phyloP scores from a whole-genome alignment of 495 filamentous ascomycete species.

The Hypomontagnella monticulosa region DNA sequence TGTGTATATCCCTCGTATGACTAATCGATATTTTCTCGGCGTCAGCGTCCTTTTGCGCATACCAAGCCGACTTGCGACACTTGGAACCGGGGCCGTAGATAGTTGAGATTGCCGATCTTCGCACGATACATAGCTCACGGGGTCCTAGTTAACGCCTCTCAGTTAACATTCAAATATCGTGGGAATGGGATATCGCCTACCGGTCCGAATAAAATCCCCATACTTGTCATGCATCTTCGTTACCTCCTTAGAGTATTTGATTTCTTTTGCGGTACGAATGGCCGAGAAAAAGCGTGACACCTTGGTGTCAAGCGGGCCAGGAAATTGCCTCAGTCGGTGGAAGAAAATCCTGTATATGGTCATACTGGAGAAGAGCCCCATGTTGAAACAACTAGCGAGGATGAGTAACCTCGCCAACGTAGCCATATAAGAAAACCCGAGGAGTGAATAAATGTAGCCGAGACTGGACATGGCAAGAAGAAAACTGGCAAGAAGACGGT shows the following conservation, averaged over 20 bases:
- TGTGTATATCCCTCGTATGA: constrained; percentile 33
- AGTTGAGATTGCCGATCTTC: constrained; percentile 43
- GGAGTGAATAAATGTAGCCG: neutral
- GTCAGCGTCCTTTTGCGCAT: constrained; percentile 40
- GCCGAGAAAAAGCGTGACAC: constrained; percentile 51
- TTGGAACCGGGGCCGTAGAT: constrained; percentile 49
- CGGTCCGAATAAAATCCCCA: constrained; percentile 54
- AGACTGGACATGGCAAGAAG: neutral
- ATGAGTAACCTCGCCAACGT: neutral
- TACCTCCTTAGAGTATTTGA: constrained; percentile 46
- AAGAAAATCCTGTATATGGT: constrained; percentile 57
- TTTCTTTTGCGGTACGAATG: constrained; percentile 20
- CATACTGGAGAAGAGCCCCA: constrained; percentile 54
- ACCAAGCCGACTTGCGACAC: constrained; percentile 52
- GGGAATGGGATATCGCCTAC: constrained; percentile 9
- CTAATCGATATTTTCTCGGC: constrained; percentile 42
- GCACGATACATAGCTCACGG: constrained; percentile 49
- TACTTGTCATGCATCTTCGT: constrained; percentile 47
- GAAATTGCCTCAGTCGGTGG: constrained; percentile 56
- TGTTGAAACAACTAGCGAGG: constrained; percentile 8
- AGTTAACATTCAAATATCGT: neutral
- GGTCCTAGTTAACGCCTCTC: constrained; percentile 40
- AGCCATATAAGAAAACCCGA: constrained; percentile 3
- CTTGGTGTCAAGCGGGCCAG: constrained; percentile 53
- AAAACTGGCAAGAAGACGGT: neutral